Conservation (phyloP, 106 monocot species). For the Dendrobium officinale region DNA sequence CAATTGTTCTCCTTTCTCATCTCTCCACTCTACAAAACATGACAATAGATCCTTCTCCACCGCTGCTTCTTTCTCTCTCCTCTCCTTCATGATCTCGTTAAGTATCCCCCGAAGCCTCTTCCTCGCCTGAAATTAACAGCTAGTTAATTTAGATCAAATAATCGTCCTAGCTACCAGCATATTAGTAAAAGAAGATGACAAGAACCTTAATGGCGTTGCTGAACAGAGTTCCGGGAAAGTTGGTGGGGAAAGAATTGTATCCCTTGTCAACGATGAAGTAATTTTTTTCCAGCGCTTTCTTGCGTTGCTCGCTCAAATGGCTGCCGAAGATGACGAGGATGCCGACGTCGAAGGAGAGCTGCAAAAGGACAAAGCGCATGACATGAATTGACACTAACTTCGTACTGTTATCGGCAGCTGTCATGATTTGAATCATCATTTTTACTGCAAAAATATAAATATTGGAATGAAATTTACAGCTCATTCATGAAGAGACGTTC, state of each 20-base stretch:
- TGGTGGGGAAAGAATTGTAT: slow-evolving; percentile 74
- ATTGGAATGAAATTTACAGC: no score
- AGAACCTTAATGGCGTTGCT: slow-evolving; percentile 54
- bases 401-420: no score
- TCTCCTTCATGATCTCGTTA: slow-evolving; percentile 51
- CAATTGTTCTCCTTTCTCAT: slow-evolving; percentile 25
- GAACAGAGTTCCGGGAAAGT: slow-evolving; percentile 54
- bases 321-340: slow-evolving; percentile 64
- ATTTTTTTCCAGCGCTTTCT: slow-evolving; percentile 55
- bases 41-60: slow-evolving; percentile 40
- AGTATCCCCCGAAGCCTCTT: slow-evolving; percentile 40
- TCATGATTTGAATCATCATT: no score
- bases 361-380: neutral
- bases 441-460: no score
- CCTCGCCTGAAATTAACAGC: slow-evolving; percentile 44
- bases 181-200: neutral
- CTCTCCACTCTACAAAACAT: slow-evolving; percentile 35
- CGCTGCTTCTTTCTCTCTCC: slow-evolving; percentile 24
- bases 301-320: slow-evolving; percentile 21
- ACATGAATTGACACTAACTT: no score
- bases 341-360: slow-evolving; percentile 79
- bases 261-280: slow-evolving; percentile 74
- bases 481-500: no score
- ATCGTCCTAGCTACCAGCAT: neutral
- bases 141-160: neutral